Conservation (phyloP, 208 protist genomes). For the Acanthamoeba culbertsoni region DNA sequence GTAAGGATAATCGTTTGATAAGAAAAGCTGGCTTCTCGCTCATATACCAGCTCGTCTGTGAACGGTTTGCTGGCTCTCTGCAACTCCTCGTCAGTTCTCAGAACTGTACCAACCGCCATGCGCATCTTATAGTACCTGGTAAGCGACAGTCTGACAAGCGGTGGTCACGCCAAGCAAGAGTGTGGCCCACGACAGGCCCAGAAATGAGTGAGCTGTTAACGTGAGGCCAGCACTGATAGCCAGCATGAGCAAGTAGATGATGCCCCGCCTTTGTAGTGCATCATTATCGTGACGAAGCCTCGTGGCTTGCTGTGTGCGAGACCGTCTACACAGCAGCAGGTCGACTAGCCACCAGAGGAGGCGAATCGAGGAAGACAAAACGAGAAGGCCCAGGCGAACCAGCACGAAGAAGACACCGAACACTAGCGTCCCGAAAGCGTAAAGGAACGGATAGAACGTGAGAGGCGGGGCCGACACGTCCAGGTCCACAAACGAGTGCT, state of each 20-base stretch:
- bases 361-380: neutral
- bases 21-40: neutral
- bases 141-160: neutral
- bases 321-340: neutral
- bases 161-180: neutral
- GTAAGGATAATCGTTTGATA: constrained; percentile 12
- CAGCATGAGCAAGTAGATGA: neutral
- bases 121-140: too few species aligned
- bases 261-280: neutral
- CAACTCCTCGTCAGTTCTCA: neutral
- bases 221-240: neutral
- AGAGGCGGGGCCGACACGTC: constrained; percentile 3
- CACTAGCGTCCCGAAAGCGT: neutral
- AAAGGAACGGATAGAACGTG: neutral
- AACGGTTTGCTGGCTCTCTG: neutral
- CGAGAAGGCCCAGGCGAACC: neutral
- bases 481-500: neutral
- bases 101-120: neutral
- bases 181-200: neutral
- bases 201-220: neutral
- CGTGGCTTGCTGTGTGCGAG: neutral
- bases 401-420: neutral
- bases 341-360: neutral
- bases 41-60: neutral
- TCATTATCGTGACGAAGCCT: neutral